Base-by-base conservation (phyloP, 345 rosid genomes). In the Linum trigynum region DNA sequence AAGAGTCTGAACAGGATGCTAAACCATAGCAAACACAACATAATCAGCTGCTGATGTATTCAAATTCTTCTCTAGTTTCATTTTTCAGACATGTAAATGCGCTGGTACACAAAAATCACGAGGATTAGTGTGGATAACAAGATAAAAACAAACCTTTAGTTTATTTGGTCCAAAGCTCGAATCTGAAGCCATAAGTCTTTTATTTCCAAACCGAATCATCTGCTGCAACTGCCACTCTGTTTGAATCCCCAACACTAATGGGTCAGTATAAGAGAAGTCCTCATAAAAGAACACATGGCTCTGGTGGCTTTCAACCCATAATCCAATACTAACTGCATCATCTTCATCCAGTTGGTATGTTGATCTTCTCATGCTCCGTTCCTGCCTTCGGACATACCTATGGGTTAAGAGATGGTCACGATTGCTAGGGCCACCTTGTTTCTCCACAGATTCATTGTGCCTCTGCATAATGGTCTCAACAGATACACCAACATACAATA, bases 181-280 rank as follows among this genome's bases (percentile, higher is more conserved):
- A 75, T 86, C 95, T 65, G 95, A 90, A 67, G 90, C 97, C 77
- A 94, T 16, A 57, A 94, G 84, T 78, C 95, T 77, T 69, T 80
- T 71, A 72, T 90, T 90, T 32, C 99, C 99, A 82, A 85, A 90
- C 50, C 85, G 90, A 74, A 90, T 88, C 97, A 94, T 81, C 77
- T 94, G 99, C 70, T 90, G 99, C 83, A 94, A 76, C 76, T 94
- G 99, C 99, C 97, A 94, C 76, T 94, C 97, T 15, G 95, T 90
- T 69, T 94, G 99, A 53, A 94, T 83, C 50, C 99, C 97, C 81
- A 90, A 78, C 38, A 77, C 70, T 70, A 90, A 90, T 60, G 97
- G 92, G 41, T 69, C 86, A n/a, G 85, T 76, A 43, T 88, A 86
- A 71, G 95, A 84, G 76, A 86, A 83, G 56, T 81, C 88, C 69